Evolutionary conservation across 345 rosid genomes (phyloP).

Genomic region (Murraya paniculata): DNA sequence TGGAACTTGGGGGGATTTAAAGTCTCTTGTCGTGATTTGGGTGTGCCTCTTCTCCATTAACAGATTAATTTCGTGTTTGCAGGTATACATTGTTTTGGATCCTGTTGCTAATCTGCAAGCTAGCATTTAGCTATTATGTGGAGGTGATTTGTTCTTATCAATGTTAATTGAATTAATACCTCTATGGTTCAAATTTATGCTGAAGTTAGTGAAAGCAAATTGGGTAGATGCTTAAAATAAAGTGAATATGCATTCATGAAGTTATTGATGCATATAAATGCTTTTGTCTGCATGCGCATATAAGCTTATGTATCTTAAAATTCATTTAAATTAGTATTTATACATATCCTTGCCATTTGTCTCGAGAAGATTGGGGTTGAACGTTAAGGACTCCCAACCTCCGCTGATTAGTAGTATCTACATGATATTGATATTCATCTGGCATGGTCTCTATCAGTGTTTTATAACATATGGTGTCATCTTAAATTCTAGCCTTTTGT

Average conservation of each 20-base stretch:
- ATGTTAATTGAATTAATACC: conserved; percentile 8
- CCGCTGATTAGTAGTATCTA: not conserved
- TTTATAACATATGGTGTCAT: not conserved
- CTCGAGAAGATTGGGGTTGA: not conserved
- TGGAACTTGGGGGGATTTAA: not conserved
- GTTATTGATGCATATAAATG: not conserved
- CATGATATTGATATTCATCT: no score
- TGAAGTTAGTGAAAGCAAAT: not conserved
- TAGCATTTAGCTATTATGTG: conserved; percentile 96
- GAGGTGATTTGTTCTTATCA: conserved; percentile 54
- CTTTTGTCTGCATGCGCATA: no score
- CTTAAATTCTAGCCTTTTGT: not conserved
- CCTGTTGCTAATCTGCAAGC: conserved; percentile 83
- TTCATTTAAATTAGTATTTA: not conserved
- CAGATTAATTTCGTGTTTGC: conserved; percentile 21
- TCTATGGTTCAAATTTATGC: not conserved
- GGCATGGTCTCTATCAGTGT: no score
- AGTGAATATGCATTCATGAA: conserved; percentile 4
- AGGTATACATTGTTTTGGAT: conserved; percentile 97
- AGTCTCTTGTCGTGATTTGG: conserved; percentile 3
- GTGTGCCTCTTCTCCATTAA: conserved; percentile 4
- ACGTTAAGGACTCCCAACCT: not conserved
- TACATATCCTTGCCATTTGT: not conserved
- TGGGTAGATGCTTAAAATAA: not conserved
- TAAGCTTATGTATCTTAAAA: no score